Evolutionary conservation across 805 yeast species (phyloP).

Genomic region (Sugiyamaella boreocaroliniensis): DNA sequence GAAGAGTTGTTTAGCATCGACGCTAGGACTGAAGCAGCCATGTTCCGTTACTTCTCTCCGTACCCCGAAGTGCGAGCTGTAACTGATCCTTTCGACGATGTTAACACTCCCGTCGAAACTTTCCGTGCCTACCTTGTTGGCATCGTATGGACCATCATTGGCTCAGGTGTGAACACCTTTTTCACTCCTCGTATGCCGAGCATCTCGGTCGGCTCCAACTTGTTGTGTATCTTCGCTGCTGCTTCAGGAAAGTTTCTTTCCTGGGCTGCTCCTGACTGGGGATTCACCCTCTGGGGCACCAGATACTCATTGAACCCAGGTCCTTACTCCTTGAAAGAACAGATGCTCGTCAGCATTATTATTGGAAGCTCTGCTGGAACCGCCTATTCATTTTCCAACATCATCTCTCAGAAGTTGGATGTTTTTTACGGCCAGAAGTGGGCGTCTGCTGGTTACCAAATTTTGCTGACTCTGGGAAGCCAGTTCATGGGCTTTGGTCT

Average conservation of each 20-base stretch:
- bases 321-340: slow-evolving; percentile 57
- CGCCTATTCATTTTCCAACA: slow-evolving; percentile 15
- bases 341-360: slow-evolving; percentile 48
- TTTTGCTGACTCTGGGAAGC: slow-evolving; percentile 42
- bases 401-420: slow-evolving; percentile 28
- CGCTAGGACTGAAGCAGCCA: slow-evolving; percentile 8
- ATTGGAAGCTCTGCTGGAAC: slow-evolving; percentile 33
- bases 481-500: slow-evolving; percentile 48
- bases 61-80: slow-evolving; percentile 54
- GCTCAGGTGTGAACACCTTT: slow-evolving; percentile 50
- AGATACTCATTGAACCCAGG: slow-evolving; percentile 49
- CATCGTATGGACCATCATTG: slow-evolving; percentile 42
- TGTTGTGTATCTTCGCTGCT: slow-evolving; percentile 40
- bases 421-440: slow-evolving; percentile 26
- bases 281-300: slow-evolving; percentile 36
- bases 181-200: slow-evolving; percentile 51
- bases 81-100: slow-evolving; percentile 45
- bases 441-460: slow-evolving; percentile 39
- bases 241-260: slow-evolving; percentile 47
- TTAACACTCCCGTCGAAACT: slow-evolving; percentile 39
- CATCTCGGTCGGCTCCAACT: slow-evolving; percentile 39
- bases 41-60: slow-evolving; percentile 36
- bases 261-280: slow-evolving; percentile 41
- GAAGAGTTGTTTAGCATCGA: slow-evolving; percentile 13
- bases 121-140: slow-evolving; percentile 39